Percentiles rank a stretch among this genome's conserved stretches.
Conservation (phyloP, 2,329 filamentous ascomycete species). For the Phialophora expanda region DNA sequence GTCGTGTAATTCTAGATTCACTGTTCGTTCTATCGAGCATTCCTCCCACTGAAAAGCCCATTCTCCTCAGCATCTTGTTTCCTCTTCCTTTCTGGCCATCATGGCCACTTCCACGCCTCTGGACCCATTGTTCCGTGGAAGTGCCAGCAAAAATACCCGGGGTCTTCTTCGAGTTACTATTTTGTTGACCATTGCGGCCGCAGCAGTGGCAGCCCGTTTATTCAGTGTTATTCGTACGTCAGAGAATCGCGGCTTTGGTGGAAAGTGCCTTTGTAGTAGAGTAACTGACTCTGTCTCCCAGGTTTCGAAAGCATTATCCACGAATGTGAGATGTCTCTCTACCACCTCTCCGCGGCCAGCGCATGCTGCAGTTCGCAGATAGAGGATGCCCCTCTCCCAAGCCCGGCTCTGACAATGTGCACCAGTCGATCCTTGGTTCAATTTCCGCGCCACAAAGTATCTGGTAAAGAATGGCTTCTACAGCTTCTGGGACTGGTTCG, state of each 20-base stretch:
- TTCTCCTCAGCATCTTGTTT: conserved; percentile 27
- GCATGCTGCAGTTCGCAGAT: not conserved
- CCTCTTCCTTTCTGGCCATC: conserved; percentile 44
- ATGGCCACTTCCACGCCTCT: conserved; percentile 53
- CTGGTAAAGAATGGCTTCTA: conserved; percentile 96
- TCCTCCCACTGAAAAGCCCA: not conserved
- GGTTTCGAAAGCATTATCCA: conserved; percentile 99
- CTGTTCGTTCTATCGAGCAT: not conserved
- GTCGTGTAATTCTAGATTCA: not conserved
- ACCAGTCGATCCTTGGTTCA: conserved; percentile 98
- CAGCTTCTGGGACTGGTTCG: conserved; percentile 99
- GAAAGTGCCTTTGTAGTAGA: not conserved
- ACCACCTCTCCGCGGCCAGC: conserved; percentile 25
- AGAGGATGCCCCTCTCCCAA: conserved; percentile 1
- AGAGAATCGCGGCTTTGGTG: not conserved
- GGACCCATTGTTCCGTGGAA: conserved; percentile 73
- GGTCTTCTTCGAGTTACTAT: conserved; percentile 88
- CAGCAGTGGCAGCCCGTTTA: conserved; percentile 88
- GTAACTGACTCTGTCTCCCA: conserved; percentile 45
- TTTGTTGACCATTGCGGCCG: conserved; percentile 85
- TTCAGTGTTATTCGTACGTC: conserved; percentile 96
- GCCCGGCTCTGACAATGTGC: conserved; percentile 40
- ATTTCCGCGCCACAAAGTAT: conserved; percentile 98
- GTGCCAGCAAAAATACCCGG: conserved; percentile 79
- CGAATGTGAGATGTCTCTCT: conserved; percentile 76